These are phyloP conservation scores for Flaveria bidentis DNA, from an alignment of 129 eudicot species.

Conservation along the genomic window DNA sequence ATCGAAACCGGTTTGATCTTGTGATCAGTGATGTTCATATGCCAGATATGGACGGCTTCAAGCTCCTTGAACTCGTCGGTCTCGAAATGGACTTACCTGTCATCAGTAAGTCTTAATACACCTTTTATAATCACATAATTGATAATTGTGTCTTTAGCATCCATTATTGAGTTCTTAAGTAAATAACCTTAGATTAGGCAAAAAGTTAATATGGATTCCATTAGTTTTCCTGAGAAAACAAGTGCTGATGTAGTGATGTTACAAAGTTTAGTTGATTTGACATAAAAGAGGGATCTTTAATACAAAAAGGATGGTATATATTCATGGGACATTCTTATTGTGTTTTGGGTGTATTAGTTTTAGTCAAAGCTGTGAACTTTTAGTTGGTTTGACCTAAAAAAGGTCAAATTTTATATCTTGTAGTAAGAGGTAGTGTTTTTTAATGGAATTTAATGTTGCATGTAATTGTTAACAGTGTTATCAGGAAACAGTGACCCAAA, in stretches of 20 bases:
- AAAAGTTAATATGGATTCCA: background rate
- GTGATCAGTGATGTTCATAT: constrained; percentile 89
- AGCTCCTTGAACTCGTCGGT: constrained; percentile 85
- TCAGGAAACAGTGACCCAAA: constrained; percentile 93
- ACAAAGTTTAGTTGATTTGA: constrained; percentile 14
- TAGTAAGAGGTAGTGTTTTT: constrained; percentile 1
- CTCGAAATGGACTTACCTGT: constrained; percentile 96
- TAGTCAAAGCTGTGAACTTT: background rate
- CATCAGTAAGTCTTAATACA: constrained; percentile 54
- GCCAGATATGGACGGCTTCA: constrained; percentile 98
- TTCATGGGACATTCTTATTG: constrained; percentile 10
- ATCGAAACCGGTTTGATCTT: constrained; percentile 72
- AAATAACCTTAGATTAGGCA: background rate
- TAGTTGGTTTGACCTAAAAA: constrained; percentile 17
- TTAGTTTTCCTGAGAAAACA: constrained; percentile 2
- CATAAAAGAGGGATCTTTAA: constrained; percentile 1
- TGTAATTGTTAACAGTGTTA: constrained; percentile 62
- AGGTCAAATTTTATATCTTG: background rate
- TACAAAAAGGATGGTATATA: background rate
- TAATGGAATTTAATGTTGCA: constrained; percentile 26
- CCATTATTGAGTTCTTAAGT: no score
- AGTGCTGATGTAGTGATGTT: background rate
- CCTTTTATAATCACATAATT: constrained; percentile 16
- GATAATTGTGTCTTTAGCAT: background rate
- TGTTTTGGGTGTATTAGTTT: constrained; percentile 3